Evolutionary conservation across 257 asterid genomes (phyloP).

Genomic region (Solanum piurae): DNA sequence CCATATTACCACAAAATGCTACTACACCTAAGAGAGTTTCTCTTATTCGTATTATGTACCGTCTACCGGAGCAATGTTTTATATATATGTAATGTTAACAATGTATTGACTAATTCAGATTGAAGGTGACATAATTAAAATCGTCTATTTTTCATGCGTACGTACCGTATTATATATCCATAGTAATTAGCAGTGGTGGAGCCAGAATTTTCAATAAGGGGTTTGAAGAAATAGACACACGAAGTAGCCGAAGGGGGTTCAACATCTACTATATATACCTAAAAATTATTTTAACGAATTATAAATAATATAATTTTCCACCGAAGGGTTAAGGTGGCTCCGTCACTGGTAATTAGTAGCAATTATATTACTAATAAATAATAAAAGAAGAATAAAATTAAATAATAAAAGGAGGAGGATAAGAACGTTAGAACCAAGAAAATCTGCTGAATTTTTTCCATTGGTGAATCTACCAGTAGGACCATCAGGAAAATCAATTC

Average conservation of each 20-base stretch:
- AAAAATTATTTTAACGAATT: too few species aligned
- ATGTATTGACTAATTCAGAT: not conserved
- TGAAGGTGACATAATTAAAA: not conserved
- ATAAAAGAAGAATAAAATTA: not conserved
- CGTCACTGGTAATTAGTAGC: not conserved
- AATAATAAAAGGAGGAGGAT: not conserved
- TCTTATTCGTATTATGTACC: not conserved
- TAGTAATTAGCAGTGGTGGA: not conserved
- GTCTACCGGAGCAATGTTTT: not conserved
- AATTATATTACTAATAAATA: not conserved
- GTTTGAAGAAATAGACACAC: too few species aligned
- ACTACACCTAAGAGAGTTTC: not conserved
- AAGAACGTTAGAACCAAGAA: conserved; percentile 13
- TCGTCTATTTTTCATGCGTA: not conserved
- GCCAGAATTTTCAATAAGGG: too few species aligned
- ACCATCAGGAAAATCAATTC: conserved; percentile 40
- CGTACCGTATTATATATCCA: not conserved
- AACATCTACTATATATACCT: too few species aligned
- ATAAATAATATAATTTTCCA: too few species aligned
- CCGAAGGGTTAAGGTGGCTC: too few species aligned
- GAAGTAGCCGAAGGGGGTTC: too few species aligned
- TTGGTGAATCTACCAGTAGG: conserved; percentile 49
- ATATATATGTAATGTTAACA: not conserved
- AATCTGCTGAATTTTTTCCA: conserved; percentile 25
- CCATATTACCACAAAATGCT: not conserved